Percentiles rank a stretch among this genome's conserved stretches.
Conservation (phyloP, 208 protist genomes). For the Dictyostelium gargantuum region DNA sequence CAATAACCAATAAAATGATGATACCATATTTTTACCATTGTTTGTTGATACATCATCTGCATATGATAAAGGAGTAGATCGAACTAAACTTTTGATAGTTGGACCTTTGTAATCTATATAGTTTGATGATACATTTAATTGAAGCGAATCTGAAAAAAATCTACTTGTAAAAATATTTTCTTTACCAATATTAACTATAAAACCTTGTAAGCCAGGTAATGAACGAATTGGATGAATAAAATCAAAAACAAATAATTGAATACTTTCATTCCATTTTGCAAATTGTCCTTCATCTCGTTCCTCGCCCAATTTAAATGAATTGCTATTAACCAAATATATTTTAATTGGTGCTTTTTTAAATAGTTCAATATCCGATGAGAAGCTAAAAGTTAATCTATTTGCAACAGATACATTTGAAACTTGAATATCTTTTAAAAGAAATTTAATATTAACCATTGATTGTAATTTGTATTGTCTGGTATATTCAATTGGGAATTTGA, state of each 20-base stretch:
- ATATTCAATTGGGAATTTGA: too few species aligned
- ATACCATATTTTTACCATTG: background rate
- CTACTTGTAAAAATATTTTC: background rate
- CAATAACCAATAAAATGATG: background rate
- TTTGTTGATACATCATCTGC: background rate
- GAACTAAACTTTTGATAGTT: background rate
- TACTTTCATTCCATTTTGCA: background rate
- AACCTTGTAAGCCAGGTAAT: background rate
- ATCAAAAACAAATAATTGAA: background rate
- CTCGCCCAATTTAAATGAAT: too few species aligned
- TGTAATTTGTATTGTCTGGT: too few species aligned
- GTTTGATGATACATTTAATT: background rate
- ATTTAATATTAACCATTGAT: too few species aligned
- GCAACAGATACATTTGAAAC: too few species aligned
- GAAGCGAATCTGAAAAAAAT: background rate
- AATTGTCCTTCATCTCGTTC: too few species aligned
- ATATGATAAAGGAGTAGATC: too few species aligned
- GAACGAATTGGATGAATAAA: background rate
- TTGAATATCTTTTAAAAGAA: too few species aligned
- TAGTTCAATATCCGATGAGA: too few species aligned
- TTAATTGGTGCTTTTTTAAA: too few species aligned
- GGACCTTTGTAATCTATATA: background rate
- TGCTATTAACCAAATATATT: too few species aligned
- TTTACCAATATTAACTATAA: background rate
- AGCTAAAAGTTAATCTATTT: too few species aligned